Percentiles rank a stretch among this genome's conserved stretches.
These are phyloP conservation scores for Serendipita indica DNA, from an alignment of 768 basidiomycete genomes.

Conservation along the genomic window DNA sequence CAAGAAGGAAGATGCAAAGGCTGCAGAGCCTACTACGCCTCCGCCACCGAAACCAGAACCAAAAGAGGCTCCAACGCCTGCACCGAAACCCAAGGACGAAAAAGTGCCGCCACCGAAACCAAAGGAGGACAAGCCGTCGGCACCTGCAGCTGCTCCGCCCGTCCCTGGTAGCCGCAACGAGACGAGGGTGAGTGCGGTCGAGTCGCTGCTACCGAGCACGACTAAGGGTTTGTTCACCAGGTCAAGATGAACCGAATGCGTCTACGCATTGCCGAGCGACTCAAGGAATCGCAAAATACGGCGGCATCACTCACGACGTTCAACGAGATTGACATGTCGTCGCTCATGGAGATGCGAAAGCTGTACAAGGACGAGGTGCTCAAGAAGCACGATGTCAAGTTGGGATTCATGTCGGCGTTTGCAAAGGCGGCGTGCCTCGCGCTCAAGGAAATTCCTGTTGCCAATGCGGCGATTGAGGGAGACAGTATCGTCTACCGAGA, in stretches of 20 bases:
- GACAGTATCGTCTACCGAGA: constrained; percentile 88
- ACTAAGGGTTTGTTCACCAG: constrained; percentile 25
- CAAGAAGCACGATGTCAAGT: constrained; percentile 87
- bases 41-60: constrained; percentile 1
- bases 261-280: constrained; percentile 85
- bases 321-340: constrained; percentile 99
- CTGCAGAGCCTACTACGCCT: constrained; percentile 24
- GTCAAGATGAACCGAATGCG: constrained; percentile 99
- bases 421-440: constrained; percentile 74
- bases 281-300: constrained; percentile 95
- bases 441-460: constrained; percentile 80
- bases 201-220: not conserved
- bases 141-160: constrained; percentile 23
- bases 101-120: constrained; percentile 21
- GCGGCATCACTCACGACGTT: constrained; percentile 96
- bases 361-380: constrained; percentile 85
- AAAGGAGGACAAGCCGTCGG: constrained; percentile 24
- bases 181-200: constrained; percentile 48
- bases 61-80: constrained; percentile 30
- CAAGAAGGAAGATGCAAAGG: constrained; percentile 16
- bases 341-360: constrained; percentile 81
- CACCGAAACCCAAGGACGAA: constrained; percentile 30
- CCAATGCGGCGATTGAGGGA: constrained; percentile 89
- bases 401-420: constrained; percentile 98
- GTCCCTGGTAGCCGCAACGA: constrained; percentile 53